Evolutionary conservation across 805 yeast species (phyloP), one percentile per base, ranked within the genome.

Genomic region (Torulaspora indica): DNA sequence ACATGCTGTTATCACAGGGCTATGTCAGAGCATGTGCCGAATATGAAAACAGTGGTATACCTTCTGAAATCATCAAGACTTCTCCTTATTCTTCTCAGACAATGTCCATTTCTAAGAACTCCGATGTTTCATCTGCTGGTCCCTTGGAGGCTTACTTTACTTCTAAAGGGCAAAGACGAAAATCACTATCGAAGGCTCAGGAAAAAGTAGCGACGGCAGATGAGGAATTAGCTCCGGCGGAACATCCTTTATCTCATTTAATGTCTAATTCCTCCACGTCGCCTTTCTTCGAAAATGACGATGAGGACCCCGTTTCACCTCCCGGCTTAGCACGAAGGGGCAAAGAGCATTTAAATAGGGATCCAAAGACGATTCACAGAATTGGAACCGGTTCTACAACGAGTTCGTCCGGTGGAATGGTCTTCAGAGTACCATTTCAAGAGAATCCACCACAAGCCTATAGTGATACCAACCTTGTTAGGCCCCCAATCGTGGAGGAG

Each of bases 361-460:
- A 42, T 14, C 27, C 48, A 27, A 47, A 42, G 38, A 30, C 50
- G 23, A 24, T 48, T 24, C 46, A 41, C 18, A 39, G 47, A 17
- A 38, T 42, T 14, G 47, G 45, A 31, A 49, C 58, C 2, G 43
- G 51, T 2, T 55, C 61, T 5, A 53, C 58, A 8, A 61, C 68
- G 5, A 60, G 64, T 35, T 60, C 65, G 0, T 54, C 60, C 4
- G 58, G 57, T 31, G 69, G 69, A 13, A 58, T 65, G 66, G 57
- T 63, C 23, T 84, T 84, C 58, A 71, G 93, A 56, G 68, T 79
- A 12, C 91, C 91, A 0, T 84, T 83, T 57, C 87, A 81, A 57
- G 85, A 81, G 1, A 54, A 53, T 22, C 53, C 49, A 12, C 30
- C 47, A 6, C 47, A 49, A 9, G 43, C 63, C 5, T 32, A 49